Evolutionary conservation across 768 basidiomycete species (phyloP).

Genomic region (Mycena indigotica): DNA sequence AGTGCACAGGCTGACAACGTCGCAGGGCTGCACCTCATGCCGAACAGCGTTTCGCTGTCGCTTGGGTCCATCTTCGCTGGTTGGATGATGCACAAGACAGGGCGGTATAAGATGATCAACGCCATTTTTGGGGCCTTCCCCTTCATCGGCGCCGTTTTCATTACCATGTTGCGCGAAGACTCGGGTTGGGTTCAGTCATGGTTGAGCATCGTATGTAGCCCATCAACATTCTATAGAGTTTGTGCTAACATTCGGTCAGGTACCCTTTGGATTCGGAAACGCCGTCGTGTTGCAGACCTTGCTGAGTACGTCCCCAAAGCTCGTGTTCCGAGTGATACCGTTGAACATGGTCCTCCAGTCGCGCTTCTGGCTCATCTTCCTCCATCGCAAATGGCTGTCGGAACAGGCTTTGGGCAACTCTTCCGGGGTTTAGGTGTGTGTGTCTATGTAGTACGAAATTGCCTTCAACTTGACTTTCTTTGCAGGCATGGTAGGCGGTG

Average conservation of each 20-base stretch:
- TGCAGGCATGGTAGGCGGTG: slow-evolving; percentile 53
- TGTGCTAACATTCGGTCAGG: neutral
- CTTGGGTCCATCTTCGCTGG: slow-evolving; percentile 68
- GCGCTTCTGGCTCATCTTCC: slow-evolving; percentile 64
- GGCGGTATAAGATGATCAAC: slow-evolving; percentile 62
- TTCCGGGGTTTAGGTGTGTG: slow-evolving; percentile 58
- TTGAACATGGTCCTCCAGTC: slow-evolving; percentile 38
- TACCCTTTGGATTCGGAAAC: slow-evolving; percentile 73
- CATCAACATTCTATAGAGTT: neutral
- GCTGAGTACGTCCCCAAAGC: slow-evolving; percentile 48
- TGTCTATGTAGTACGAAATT: neutral
- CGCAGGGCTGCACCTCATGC: slow-evolving; percentile 54
- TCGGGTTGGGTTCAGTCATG: slow-evolving; percentile 46
- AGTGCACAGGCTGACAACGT: neutral
- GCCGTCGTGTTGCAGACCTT: slow-evolving; percentile 71
- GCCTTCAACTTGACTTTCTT: neutral
- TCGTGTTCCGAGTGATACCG: slow-evolving; percentile 28
- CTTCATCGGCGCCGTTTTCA: slow-evolving; percentile 55
- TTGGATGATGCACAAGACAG: slow-evolving; percentile 67
- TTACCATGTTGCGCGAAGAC: slow-evolving; percentile 43
- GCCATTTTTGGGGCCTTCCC: slow-evolving; percentile 65
- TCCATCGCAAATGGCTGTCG: slow-evolving; percentile 55
- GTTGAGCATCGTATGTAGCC: slow-evolving; percentile 58
- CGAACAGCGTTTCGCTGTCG: slow-evolving; percentile 57
- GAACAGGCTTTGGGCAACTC: slow-evolving; percentile 60